Base-by-base conservation (phyloP, 345 rosid species). In the Salix dunnii region DNA sequence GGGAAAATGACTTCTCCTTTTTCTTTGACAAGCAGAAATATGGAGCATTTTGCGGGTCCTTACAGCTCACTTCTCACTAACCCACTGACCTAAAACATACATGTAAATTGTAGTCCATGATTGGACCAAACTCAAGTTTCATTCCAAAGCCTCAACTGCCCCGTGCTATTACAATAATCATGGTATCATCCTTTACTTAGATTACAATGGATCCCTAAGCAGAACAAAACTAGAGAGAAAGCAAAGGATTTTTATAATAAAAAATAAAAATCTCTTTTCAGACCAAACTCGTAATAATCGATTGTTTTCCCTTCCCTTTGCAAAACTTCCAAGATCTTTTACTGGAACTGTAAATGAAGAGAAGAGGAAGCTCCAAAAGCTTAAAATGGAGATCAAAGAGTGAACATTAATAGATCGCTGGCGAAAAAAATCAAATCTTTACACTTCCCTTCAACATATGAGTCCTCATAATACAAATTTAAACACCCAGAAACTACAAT, bases 181-280 rank as follows among this genome's bases (percentile, higher is more conserved):
- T 25, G 35, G 65, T 20, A 72, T 67, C 67, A 21, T 42, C 43
- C 85, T 81, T 85, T 84, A 46, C 89, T 84, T 82, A 60, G 73
- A 72, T 31, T 20, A 11, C 62, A 82, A 71, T 82, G 76, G 73
- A 81, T 48, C 70, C 43, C 77, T 8, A 35, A 2, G 2, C 11
- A 25, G 2, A 62, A 62, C 12, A 13, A 13, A 14, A 13, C 4
- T 14, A 14, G 1, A 46, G 27, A 38, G 25, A 73, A 28, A 48
- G 43, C 73, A 13, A 46, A 68, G 28, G 23, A 46, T 0, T 42
- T 42, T 10, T 40, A 7, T 38, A 2, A 40, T 2, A 66, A 36
- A 7, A 23, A 35, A 23, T 66, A 30, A 27, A 53, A 71, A 36
- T 35, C 1, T 30, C 55, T 67, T 64, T 64, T 28, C 0, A 13